Base-by-base conservation (phyloP, 2,329 filamentous ascomycete genomes). In the Apiospora arundinis region DNA sequence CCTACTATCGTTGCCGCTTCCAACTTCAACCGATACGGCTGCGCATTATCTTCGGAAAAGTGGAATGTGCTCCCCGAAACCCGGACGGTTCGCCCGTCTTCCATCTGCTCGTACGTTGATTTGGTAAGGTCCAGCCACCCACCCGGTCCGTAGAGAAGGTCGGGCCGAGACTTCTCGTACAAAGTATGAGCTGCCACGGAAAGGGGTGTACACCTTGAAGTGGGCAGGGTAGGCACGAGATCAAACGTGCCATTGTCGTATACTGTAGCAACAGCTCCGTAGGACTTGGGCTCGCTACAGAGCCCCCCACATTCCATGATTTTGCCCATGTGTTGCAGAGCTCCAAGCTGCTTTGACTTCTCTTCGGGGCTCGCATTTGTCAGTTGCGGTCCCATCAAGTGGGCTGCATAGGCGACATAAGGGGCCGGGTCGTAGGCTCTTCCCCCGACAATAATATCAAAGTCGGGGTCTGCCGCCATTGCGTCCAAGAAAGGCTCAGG, bases 151-250 rank as follows among this genome's bases (percentile, higher is more conserved):
- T 78, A 72, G 1, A 89, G 74, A 0, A 85, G 74, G 75, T 89
- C 87, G 0, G 88, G 87, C 21, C 87, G 76, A 0, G 83, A 81
- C 72, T 89, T 89, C 78, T 89, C 87, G 69, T 89, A 89, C 12
- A 89, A 76, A 0, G 86, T 84, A 72, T 89, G 87, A 0, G 87
- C 85, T 0, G 86, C 86, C 0, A 89, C 86, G 0, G 83, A 85
- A 0, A 84, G 70, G 0, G 85, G 82, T 0, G 84, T 88, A 72
- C 87, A 89, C 1, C 78, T 78, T 0, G 82, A 80, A 0, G 73
- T 73, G 0, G 82, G 79, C 6, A 81, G 78, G 0, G 83, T 74
- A 0, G 87, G 86, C 2, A 76, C 74, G 3, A 89, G 79, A 60
- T 88, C 85, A 70, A 89, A 89, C 1, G 75, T 78, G 0, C 85